A percentile compares a stretch with the other conserved stretches of the same genome.
phyloP scores from a whole-genome alignment of 345 rosid genomes.

The Syzygium aqueum region DNA sequence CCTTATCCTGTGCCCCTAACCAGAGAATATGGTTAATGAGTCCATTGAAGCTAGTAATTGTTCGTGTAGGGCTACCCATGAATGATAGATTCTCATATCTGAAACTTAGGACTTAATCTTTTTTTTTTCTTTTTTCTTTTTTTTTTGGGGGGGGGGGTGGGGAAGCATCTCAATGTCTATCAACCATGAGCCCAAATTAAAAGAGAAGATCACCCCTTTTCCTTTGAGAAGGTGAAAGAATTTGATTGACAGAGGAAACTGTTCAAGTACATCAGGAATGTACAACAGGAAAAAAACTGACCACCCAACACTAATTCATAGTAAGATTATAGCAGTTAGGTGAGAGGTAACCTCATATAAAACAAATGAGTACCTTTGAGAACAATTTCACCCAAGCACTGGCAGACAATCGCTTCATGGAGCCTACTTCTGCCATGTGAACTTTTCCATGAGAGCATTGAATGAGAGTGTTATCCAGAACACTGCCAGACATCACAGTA shows the following conservation, averaged over 20 bases:
- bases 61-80: neutral
- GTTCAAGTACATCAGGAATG: neutral
- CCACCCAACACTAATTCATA: neutral
- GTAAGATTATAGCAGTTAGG: neutral
- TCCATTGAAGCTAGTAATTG: neutral
- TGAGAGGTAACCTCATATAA: neutral
- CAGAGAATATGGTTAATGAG: neutral
- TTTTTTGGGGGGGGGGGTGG: neutral
- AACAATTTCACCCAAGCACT: slow-evolving; percentile 68
- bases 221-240: neutral
- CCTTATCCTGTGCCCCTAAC: neutral
- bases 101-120: neutral
- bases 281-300: neutral
- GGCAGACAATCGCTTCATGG: slow-evolving; percentile 69
- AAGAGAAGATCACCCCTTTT: neutral
- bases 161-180: neutral
- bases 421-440: slow-evolving; percentile 54
- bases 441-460: slow-evolving; percentile 84
- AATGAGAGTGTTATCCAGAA: slow-evolving; percentile 62
- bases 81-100: neutral
- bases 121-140: neutral
- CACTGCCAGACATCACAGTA: slow-evolving; percentile 21
- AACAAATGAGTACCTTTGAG: slow-evolving; percentile 47
- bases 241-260: neutral
- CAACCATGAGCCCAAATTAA: neutral